A percentile compares a stretch with the other conserved stretches of the same genome.
Evolutionary conservation across 768 basidiomycete genomes (phyloP).

Genomic region (Suillus paluster): DNA sequence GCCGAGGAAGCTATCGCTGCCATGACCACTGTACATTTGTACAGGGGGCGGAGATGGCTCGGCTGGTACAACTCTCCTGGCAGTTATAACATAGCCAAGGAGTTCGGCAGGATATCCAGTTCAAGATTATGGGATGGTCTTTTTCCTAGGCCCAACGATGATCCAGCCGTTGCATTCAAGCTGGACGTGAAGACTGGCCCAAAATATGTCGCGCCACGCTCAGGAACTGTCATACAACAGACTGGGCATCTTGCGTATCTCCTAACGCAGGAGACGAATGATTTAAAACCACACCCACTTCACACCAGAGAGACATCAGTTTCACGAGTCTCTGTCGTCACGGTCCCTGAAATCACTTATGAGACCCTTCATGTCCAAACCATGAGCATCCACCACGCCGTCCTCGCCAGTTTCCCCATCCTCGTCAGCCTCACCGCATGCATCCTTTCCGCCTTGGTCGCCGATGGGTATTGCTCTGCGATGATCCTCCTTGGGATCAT

Average conservation of each 20-base stretch:
- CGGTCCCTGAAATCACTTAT: not conserved
- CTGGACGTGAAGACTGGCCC: slow-evolving; percentile 32
- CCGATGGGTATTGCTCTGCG: slow-evolving; percentile 37
- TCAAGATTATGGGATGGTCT: slow-evolving; percentile 29
- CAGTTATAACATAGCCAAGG: slow-evolving; percentile 32
- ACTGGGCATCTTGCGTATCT: slow-evolving; percentile 30
- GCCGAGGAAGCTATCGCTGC: slow-evolving; percentile 38
- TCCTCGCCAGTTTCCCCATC: slow-evolving; percentile 27
- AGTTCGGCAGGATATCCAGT: slow-evolving; percentile 30
- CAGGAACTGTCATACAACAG: slow-evolving; percentile 21
- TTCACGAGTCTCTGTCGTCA: not conserved
- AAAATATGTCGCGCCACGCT: slow-evolving; percentile 26
- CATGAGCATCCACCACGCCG: not conserved
- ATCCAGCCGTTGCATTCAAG: slow-evolving; percentile 28
- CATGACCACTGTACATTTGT: slow-evolving; percentile 34
- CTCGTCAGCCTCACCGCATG: slow-evolving; percentile 22
- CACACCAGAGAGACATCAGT: slow-evolving; percentile 9
- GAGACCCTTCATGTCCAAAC: not conserved
- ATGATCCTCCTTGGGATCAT: slow-evolving; percentile 36
- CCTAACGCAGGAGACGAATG: slow-evolving; percentile 10
- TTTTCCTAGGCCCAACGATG: slow-evolving; percentile 26
- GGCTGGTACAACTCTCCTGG: slow-evolving; percentile 43
- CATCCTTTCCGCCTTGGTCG: slow-evolving; percentile 25
- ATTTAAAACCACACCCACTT: not conserved
- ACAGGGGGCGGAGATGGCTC: slow-evolving; percentile 32